Evolutionary conservation across 129 eudicot genomes (phyloP).

Genomic region (Flaveria bidentis): DNA sequence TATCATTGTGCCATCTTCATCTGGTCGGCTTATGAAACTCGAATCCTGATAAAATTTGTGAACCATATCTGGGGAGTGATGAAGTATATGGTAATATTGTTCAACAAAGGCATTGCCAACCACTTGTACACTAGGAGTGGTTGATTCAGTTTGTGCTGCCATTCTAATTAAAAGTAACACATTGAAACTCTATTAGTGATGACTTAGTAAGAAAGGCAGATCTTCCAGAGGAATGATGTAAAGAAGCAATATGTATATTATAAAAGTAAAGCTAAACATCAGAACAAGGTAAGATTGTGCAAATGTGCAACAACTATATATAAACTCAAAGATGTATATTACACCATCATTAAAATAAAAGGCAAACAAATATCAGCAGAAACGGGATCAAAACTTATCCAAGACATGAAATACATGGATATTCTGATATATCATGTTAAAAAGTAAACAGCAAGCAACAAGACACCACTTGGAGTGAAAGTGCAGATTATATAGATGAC

Average conservation of each 20-base stretch:
- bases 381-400: slow-evolving; percentile 18
- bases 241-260: slow-evolving; percentile 19
- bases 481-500: background rate
- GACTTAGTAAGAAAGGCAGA: background rate
- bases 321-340: slow-evolving; percentile 7
- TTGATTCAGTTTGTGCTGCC: slow-evolving; percentile 47
- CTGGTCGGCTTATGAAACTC: slow-evolving; percentile 60
- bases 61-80: slow-evolving; percentile 52
- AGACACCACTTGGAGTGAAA: background rate
- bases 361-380: background rate
- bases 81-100: slow-evolving; percentile 69
- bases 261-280: slow-evolving; percentile 11
- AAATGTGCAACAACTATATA: background rate
- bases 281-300: background rate
- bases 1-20: slow-evolving; percentile 50
- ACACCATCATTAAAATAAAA: slow-evolving; percentile 8
- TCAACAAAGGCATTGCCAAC: slow-evolving; percentile 72
- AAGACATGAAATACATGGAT: slow-evolving; percentile 16
- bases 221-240: background rate
- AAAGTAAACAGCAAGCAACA: slow-evolving; percentile 1
- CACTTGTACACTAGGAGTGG: slow-evolving; percentile 49
- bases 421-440: background rate
- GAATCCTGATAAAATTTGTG: slow-evolving; percentile 68
- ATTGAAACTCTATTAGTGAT: slow-evolving; percentile 14
- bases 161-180: slow-evolving; percentile 40